Conservation (phyloP, 768 basidiomycete genomes). For the Boletales sp. region DNA sequence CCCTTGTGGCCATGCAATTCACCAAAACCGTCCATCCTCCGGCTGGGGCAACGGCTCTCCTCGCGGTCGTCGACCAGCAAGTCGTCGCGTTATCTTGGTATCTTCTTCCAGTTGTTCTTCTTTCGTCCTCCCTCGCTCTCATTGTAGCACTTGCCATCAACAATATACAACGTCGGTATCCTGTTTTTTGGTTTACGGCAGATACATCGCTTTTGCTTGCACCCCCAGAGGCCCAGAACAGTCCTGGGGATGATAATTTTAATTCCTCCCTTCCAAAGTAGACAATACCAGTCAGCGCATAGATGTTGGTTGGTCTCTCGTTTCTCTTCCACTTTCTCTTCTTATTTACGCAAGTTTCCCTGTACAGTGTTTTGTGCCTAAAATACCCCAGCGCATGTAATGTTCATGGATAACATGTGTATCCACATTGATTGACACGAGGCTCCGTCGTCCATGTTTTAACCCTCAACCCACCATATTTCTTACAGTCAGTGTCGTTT, state of each 20-base stretch:
- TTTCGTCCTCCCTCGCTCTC: constrained; percentile 44
- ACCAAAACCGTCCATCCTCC: constrained; percentile 53
- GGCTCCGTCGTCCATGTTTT: constrained; percentile 5
- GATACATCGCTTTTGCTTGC: not conserved
- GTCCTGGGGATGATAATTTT: not conserved
- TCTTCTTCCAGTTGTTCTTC: constrained; percentile 48
- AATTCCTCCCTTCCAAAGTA: not conserved
- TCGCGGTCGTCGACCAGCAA: constrained; percentile 42
- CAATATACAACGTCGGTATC: constrained; percentile 47
- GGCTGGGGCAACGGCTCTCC: constrained; percentile 54
- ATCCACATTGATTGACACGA: constrained; percentile 9
- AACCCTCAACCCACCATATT: constrained; percentile 29
- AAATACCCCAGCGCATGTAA: not conserved
- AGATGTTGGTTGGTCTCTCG: constrained; percentile 7
- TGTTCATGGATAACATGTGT: not conserved
- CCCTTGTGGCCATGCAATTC: constrained; percentile 50
- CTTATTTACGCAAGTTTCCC: constrained; percentile 4
- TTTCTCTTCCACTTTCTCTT: not conserved
- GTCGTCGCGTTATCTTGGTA: constrained; percentile 49
- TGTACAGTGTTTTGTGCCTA: not conserved
- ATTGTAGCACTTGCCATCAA: constrained; percentile 44
- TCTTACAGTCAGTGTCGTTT: constrained; percentile 6
- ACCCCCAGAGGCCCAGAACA: not conserved
- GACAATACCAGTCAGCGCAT: not conserved
- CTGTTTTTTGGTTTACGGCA: constrained; percentile 42